Evolutionary conservation across 1,284 basidiomycete species (phyloP).

Genomic region (Naganishia sp.): DNA sequence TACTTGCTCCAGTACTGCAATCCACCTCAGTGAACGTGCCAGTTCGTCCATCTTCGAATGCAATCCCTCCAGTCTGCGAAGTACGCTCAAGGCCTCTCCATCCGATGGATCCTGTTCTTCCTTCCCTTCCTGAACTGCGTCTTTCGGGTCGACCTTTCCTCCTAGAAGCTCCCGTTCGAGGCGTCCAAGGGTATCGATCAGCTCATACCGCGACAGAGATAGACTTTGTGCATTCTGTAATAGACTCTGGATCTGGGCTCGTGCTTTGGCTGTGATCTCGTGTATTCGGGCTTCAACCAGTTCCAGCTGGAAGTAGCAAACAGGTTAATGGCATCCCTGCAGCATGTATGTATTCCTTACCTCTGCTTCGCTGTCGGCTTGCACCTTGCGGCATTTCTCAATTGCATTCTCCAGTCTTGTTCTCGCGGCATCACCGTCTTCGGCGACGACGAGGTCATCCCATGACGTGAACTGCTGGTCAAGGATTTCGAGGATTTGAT

Average conservation of each 20-base stretch:
- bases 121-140: neutral
- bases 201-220: slow-evolving; percentile 69
- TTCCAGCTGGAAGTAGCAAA: neutral
- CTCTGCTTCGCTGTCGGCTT: slow-evolving; percentile 11
- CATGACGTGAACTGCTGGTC: slow-evolving; percentile 5
- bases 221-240: slow-evolving; percentile 69
- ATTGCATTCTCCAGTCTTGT: slow-evolving; percentile 8
- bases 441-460: neutral
- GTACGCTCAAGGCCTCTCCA: slow-evolving; percentile 36
- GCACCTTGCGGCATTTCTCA: slow-evolving; percentile 1
- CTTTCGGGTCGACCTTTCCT: neutral
- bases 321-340: neutral
- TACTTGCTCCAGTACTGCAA: slow-evolving; percentile 69
- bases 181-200: slow-evolving; percentile 46
- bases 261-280: slow-evolving; percentile 39
- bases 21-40: slow-evolving; percentile 71
- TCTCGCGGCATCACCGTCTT: neutral
- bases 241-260: slow-evolving; percentile 39
- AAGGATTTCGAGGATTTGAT: neutral
- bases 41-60: slow-evolving; percentile 72
- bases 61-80: slow-evolving; percentile 70
- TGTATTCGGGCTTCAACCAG: slow-evolving; percentile 35
- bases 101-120: neutral
- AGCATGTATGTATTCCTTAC: neutral
- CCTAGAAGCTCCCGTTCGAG: slow-evolving; percentile 42